Conservation (phyloP, 2,329 filamentous ascomycete species). For the Herpomyces periplanetae region DNA sequence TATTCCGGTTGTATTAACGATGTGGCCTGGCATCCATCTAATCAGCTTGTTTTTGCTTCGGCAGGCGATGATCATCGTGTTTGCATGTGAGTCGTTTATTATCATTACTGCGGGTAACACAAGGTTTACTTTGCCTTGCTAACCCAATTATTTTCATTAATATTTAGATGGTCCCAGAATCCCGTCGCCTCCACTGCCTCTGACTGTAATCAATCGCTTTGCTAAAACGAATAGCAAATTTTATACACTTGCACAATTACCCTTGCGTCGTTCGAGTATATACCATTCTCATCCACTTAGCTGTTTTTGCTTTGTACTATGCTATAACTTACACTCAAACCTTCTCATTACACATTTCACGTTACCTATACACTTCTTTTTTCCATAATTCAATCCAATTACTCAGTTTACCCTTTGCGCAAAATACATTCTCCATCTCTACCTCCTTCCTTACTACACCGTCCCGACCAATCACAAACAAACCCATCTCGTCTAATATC, state of each 20-base stretch:
- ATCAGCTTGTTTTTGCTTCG: slow-evolving; percentile 53
- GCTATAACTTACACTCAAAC: slow-evolving; percentile 3
- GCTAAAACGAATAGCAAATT: slow-evolving; percentile 3
- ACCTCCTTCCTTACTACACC: slow-evolving; percentile 9
- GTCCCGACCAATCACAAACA: slow-evolving; percentile 20
- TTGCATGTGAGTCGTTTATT: slow-evolving; percentile 27
- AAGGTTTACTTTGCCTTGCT: neutral
- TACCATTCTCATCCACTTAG: slow-evolving; percentile 1
- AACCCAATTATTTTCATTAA: neutral
- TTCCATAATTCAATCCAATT: slow-evolving; percentile 23
- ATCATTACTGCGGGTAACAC: neutral
- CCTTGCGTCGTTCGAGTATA: slow-evolving; percentile 1
- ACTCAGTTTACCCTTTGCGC: slow-evolving; percentile 17
- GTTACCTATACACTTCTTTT: slow-evolving; percentile 21
- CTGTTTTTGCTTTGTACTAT: slow-evolving; percentile 2
- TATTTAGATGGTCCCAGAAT: neutral
- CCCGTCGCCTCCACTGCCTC: slow-evolving; percentile 2
- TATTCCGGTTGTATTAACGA: slow-evolving; percentile 37
- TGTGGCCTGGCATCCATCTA: slow-evolving; percentile 49
- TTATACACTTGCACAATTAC: slow-evolving; percentile 2
- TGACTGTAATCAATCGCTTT: slow-evolving; percentile 2
- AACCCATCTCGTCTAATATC: slow-evolving; percentile 17
- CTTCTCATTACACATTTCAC: slow-evolving; percentile 18
- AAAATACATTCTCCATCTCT: slow-evolving; percentile 17
- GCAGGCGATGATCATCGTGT: slow-evolving; percentile 58